Evolutionary conservation across 2,329 filamentous ascomycete genomes (phyloP).

Genomic region (Pyrenophora tritici-repentis): DNA sequence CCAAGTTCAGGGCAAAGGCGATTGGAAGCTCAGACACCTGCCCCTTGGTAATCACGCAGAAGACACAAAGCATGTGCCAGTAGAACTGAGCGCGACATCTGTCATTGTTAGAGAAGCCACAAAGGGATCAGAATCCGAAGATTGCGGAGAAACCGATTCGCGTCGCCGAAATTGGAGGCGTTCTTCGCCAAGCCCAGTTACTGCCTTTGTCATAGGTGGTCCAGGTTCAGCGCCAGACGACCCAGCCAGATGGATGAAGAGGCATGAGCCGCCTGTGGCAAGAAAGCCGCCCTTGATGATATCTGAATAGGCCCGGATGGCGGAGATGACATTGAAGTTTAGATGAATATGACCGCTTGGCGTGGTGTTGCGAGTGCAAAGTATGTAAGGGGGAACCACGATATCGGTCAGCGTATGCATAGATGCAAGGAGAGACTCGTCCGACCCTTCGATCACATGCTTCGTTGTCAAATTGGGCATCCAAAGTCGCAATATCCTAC

Average conservation of each 20-base stretch:
- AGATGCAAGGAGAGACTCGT: background rate
- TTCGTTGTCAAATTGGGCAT: no score
- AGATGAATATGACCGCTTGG: no score
- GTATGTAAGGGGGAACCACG: no score
- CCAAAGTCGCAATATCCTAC: no score
- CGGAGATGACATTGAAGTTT: background rate
- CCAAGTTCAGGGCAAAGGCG: background rate
- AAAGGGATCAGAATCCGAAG: conserved; percentile 5
- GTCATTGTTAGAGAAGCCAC: conserved; percentile 8
- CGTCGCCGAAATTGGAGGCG: background rate
- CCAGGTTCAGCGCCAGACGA: background rate
- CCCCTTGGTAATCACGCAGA: background rate
- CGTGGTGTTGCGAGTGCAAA: no score
- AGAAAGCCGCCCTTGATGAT: no score
- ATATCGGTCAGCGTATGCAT: background rate
- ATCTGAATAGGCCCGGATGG: background rate
- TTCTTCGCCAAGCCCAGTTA: background rate
- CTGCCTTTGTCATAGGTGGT: background rate
- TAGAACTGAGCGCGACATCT: background rate
- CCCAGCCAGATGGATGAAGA: background rate
- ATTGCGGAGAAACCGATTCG: conserved; percentile 1
- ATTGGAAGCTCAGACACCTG: background rate
- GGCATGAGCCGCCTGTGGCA: background rate
- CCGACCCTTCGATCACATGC: background rate
- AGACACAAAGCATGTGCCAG: conserved; percentile 2